phyloP scores from a whole-genome alignment of 2,329 filamentous ascomycete species.

The Diatrype stigma region DNA sequence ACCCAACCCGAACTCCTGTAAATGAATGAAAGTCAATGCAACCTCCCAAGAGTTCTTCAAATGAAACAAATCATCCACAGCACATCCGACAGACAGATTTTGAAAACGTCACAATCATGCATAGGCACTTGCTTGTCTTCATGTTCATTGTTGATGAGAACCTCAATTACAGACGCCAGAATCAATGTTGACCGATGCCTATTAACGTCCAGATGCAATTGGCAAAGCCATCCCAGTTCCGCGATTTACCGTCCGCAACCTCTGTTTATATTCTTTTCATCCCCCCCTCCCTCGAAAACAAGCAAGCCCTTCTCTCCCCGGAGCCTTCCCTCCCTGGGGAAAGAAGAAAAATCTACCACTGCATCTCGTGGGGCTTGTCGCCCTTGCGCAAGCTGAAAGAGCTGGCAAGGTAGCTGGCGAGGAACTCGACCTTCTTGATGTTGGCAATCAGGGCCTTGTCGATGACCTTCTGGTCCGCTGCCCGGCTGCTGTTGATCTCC shows the following conservation, averaged over 20 bases:
- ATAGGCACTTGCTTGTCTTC: constrained; percentile 32
- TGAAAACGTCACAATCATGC: background rate
- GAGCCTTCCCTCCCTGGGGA: background rate
- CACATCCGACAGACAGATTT: background rate
- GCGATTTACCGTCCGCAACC: constrained; percentile 44
- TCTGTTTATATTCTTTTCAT: constrained; percentile 22
- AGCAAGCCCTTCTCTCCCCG: constrained; percentile 11
- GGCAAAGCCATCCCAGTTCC: constrained; percentile 54
- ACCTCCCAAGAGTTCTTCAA: background rate
- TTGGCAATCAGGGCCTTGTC: constrained; percentile 92
- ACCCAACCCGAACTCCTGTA: background rate
- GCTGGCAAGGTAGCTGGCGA: constrained; percentile 88
- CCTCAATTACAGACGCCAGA: constrained; percentile 63
- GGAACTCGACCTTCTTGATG: constrained; percentile 98
- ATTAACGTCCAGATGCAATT: constrained; percentile 62
- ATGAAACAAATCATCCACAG: background rate
- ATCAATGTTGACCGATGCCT: constrained; percentile 57
- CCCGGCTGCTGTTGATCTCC: constrained; percentile 85
- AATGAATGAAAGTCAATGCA: background rate
- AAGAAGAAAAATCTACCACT: constrained; percentile 67
- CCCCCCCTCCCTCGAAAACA: constrained; percentile 21
- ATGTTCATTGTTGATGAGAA: constrained; percentile 55
- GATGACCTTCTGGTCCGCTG: constrained; percentile 95
- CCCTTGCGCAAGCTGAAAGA: constrained; percentile 99
- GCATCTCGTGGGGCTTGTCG: constrained; percentile 99